Evolutionary conservation across 768 basidiomycete genomes (phyloP), one percentile per base, ranked within the genome.

Genomic region (Podaxis sp.): DNA sequence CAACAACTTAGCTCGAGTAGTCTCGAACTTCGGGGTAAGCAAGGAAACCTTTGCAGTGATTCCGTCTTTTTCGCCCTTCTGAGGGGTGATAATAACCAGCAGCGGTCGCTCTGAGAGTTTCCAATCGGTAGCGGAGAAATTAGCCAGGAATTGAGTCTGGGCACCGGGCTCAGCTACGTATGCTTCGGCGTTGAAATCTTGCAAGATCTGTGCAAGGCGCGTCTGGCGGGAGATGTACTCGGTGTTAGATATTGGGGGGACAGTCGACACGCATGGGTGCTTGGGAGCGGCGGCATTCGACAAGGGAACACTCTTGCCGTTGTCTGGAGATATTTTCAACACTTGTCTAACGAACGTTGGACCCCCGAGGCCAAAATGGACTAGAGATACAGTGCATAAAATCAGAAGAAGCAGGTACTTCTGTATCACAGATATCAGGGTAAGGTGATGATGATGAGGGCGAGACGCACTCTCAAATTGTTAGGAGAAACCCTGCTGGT

Each of bases 161-260:
- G 90, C 83, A 0, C 90, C 86, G 25, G 94, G 91, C 70, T 95
- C 93, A 5, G 89, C 84, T 37, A 95, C 82, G 71, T 91, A 94
- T 15, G 89, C 88, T 6, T 84, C 79, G 0, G 82, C 87, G 33
- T 84, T 81, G 27, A 85, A 76, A 4, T 72, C 63, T 58, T 76
- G 70, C 17, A 91, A 79, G 0, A 71, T 74, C 13, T 75, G 74
- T 1, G 87, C 86, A 29, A 91, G 78, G 8, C 71, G 64, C 4
- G 68, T 76, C 66, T 90, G 90, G n/a, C 88, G 81, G 33, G 70
- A 70, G 24, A 77, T 69, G 66, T 82, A 85, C 57, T 86, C 84
- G 9, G 69, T 63, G 1, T 70, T 52, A 19, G 67, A 63, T 65
- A 90, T 87, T 8, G 86, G 79, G n/a, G 77, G 66, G 19, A 79